Evolutionary conservation across 805 yeast genomes (phyloP).

Genomic region (Yamadazyma takamatsuzukensis): DNA sequence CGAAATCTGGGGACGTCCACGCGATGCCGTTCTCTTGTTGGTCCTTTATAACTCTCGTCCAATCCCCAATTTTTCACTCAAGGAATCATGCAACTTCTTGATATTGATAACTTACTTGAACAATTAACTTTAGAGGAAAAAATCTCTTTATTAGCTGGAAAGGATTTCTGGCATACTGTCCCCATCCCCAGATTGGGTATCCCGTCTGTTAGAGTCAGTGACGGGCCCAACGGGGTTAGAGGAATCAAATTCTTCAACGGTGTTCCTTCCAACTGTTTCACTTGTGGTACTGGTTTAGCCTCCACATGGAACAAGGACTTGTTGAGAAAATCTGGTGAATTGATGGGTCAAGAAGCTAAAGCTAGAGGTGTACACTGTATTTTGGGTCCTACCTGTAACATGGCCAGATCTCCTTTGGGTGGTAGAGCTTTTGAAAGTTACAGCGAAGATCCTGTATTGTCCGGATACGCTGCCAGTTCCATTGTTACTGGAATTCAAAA

Average conservation of each 20-base stretch:
- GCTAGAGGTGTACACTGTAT: constrained; percentile 46
- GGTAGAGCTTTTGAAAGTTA: constrained; percentile 64
- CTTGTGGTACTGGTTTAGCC: constrained; percentile 59
- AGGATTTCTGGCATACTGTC: constrained; percentile 50
- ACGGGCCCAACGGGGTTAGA: constrained; percentile 65
- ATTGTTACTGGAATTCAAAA: constrained; percentile 54
- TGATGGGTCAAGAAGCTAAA: constrained; percentile 54
- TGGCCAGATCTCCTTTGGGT: constrained; percentile 55
- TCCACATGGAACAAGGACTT: constrained; percentile 53
- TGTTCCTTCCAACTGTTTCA: constrained; percentile 54
- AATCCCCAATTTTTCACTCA: no score
- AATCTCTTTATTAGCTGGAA: constrained; percentile 34
- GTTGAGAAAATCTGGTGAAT: constrained; percentile 44
- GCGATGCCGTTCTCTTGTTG: background rate
- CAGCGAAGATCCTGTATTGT: constrained; percentile 55
- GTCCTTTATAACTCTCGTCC: background rate
- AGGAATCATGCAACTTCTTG: constrained; percentile 11
- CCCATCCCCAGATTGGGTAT: constrained; percentile 38
- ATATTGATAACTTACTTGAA: constrained; percentile 25
- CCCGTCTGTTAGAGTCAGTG: constrained; percentile 47
- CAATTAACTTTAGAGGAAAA: constrained; percentile 33
- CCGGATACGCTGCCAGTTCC: constrained; percentile 46
- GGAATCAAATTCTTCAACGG: constrained; percentile 54
- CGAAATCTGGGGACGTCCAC: background rate
- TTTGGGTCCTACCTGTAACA: constrained; percentile 44